These are phyloP conservation scores for Fomitopsis palustris DNA, from an alignment of 1,284 basidiomycete genomes.

Conservation along the genomic window DNA sequence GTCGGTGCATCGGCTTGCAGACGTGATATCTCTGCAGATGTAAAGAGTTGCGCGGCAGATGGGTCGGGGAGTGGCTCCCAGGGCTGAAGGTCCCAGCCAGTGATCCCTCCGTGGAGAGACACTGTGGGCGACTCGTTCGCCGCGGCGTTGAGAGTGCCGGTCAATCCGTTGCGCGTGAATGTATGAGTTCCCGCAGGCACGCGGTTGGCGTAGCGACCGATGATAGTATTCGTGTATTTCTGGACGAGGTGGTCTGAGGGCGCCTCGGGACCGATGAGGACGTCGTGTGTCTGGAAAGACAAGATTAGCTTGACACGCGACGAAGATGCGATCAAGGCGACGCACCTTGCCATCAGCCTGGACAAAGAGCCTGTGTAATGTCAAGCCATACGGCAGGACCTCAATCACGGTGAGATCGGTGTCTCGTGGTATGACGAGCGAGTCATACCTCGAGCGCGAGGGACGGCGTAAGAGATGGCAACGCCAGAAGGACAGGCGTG, in stretches of 20 bases:
- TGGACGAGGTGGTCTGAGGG: slow-evolving; percentile 53
- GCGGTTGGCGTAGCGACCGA: slow-evolving; percentile 72
- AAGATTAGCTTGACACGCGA: not conserved
- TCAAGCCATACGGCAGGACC: slow-evolving; percentile 65
- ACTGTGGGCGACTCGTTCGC: slow-evolving; percentile 56
- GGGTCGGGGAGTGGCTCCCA: slow-evolving; percentile 47
- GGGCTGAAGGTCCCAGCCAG: slow-evolving; percentile 54
- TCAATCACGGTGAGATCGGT: slow-evolving; percentile 24
- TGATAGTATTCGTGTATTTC: slow-evolving; percentile 70
- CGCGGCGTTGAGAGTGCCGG: slow-evolving; percentile 39
- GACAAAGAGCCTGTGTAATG: slow-evolving; percentile 61
- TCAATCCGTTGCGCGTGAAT: slow-evolving; percentile 51
- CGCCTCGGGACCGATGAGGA: slow-evolving; percentile 68
- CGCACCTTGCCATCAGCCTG: slow-evolving; percentile 60
- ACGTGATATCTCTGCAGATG: slow-evolving; percentile 45
- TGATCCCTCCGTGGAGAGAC: slow-evolving; percentile 67
- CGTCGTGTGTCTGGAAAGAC: slow-evolving; percentile 58
- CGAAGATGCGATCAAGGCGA: slow-evolving; percentile 3
- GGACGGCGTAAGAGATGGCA: slow-evolving; percentile 52
- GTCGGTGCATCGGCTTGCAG: slow-evolving; percentile 32
- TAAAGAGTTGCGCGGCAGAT: slow-evolving; percentile 51
- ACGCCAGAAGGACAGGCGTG: slow-evolving; percentile 47
- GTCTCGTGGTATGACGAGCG: not conserved
- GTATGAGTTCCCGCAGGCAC: slow-evolving; percentile 55
- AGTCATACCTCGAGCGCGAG: slow-evolving; percentile 52